Evolutionary conservation across 2,329 filamentous ascomycete species (phyloP), one percentile per base, ranked within the genome.

Genomic region (Seiridium cupressi): DNA sequence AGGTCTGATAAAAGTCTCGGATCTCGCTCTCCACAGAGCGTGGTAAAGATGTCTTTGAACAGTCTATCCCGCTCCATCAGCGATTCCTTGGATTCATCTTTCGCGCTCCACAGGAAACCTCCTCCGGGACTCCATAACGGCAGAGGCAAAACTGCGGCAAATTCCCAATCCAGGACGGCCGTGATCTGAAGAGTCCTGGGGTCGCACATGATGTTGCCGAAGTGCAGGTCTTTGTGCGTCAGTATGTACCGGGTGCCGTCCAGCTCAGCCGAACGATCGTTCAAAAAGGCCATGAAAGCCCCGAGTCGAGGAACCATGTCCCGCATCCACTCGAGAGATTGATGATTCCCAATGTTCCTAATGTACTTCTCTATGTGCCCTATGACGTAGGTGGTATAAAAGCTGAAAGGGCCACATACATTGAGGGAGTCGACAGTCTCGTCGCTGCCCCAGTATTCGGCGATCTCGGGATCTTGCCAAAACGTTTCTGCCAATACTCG

Each of bases 181-280:
- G 73, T 76, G 48, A 77, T 70, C 5, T 57, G 59, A 0, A 59
- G 55, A 1, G 65, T 62, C 5, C 59, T 42, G 1, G 60, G 61
- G n/a, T 73, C 66, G 60, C 67, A 74, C 58, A 75, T 68, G 42
- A 77, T 64, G 49, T 77, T 77, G 10, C 69, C 73, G 44, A 77
- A 71, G 59, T 76, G 73, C 48, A 76, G 54, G 61, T 77, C 74
- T 60, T 73, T 74, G 61, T 77, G 76, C 5, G 74, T 71, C 1
- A 77, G 66, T 4, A 70, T 55, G 31, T 68, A 59, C 11, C 47
- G 55, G 3, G 62, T 62, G 3, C 61, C 57, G 60, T 74, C 66
- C 1, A 72, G 64, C 46, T 63, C 48, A 5, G 42, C 44, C 54
- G 56, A 55, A 44, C 26, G 46, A 6, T 18, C n/a, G 3, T 40